phyloP scores from a whole-genome alignment of 768 basidiomycete genomes.

The Daedalea quercina region DNA sequence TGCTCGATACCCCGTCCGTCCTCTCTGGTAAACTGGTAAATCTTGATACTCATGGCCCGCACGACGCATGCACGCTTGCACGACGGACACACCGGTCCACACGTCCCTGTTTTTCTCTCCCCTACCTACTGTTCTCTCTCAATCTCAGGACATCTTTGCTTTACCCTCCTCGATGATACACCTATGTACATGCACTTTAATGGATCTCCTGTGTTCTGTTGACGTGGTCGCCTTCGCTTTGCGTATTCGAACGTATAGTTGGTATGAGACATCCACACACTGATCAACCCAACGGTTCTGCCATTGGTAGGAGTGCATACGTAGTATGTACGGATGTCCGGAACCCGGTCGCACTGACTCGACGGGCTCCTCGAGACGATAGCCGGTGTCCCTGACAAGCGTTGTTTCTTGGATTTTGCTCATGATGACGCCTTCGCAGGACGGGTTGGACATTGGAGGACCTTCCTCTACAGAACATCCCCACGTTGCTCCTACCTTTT shows the following conservation, averaged over 20 bases:
- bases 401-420: conserved; percentile 7
- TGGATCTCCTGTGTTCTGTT: conserved; percentile 13
- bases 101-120: conserved; percentile 10
- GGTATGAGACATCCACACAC: background rate
- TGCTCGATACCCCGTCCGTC: conserved; percentile 23
- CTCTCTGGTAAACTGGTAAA: conserved; percentile 9
- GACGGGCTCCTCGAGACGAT: no score
- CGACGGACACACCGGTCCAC: conserved; percentile 25
- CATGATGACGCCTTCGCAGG: conserved; percentile 20
- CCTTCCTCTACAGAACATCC: no score
- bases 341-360: no score
- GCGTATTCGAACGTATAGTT: background rate
- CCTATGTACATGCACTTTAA: conserved; percentile 25
- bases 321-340: no score
- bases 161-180: conserved; percentile 21
- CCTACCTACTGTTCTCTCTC: conserved; percentile 12
- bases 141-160: conserved; percentile 10
- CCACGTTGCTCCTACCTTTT: background rate
- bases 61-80: conserved; percentile 25
- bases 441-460: background rate
- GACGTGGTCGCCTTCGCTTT: conserved; percentile 7
- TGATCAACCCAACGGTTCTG: background rate
- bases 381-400: no score
- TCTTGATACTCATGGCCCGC: conserved; percentile 24
- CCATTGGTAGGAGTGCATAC: no score